phyloP scores from a whole-genome alignment of 2,329 filamentous ascomycete species.

The Aureobasidium sp. region DNA sequence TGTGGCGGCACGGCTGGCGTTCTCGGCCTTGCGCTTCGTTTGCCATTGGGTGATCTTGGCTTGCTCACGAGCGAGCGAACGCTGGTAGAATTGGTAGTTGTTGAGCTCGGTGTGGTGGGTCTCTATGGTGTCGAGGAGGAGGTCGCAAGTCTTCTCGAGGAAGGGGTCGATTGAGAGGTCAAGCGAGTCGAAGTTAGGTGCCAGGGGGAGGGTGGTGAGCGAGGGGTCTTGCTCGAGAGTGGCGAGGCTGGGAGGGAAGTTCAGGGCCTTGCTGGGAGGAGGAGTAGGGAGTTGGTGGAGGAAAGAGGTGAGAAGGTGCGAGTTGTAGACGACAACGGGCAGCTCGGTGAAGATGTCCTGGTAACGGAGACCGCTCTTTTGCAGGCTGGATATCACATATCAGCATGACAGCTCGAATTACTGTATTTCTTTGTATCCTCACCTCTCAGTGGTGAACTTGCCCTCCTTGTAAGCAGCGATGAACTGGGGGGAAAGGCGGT shows the following conservation, averaged over 20 bases:
- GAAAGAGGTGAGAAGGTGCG: slow-evolving; percentile 89
- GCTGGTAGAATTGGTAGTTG: slow-evolving; percentile 97
- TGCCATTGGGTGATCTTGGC: slow-evolving; percentile 96
- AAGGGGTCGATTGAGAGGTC: slow-evolving; percentile 94
- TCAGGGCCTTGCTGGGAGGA: slow-evolving; percentile 50
- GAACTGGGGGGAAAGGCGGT: slow-evolving; percentile 79
- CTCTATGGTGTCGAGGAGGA: slow-evolving; percentile 94
- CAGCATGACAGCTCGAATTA: slow-evolving; percentile 16
- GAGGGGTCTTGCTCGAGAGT: slow-evolving; percentile 61
- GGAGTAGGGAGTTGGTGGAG: slow-evolving; percentile 80
- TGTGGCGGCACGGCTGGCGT: slow-evolving; percentile 69
- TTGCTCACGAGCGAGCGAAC: slow-evolving; percentile 88
- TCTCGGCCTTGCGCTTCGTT: slow-evolving; percentile 92
- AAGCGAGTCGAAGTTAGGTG: slow-evolving; percentile 81
- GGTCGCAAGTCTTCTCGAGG: slow-evolving; percentile 95
- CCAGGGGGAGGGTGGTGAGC: slow-evolving; percentile 55
- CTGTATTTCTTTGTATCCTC: slow-evolving; percentile 27
- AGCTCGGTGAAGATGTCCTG: slow-evolving; percentile 90
- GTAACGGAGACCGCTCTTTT: slow-evolving; percentile 89
- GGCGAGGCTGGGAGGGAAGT: slow-evolving; percentile 68
- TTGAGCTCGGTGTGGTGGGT: slow-evolving; percentile 97
- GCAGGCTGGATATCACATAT: slow-evolving; percentile 52
- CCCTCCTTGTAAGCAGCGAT: slow-evolving; percentile 90
- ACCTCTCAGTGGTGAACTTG: slow-evolving; percentile 97
- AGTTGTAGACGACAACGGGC: slow-evolving; percentile 88